Conservation (phyloP, 768 basidiomycete species). For the Mycena albidolilacea region DNA sequence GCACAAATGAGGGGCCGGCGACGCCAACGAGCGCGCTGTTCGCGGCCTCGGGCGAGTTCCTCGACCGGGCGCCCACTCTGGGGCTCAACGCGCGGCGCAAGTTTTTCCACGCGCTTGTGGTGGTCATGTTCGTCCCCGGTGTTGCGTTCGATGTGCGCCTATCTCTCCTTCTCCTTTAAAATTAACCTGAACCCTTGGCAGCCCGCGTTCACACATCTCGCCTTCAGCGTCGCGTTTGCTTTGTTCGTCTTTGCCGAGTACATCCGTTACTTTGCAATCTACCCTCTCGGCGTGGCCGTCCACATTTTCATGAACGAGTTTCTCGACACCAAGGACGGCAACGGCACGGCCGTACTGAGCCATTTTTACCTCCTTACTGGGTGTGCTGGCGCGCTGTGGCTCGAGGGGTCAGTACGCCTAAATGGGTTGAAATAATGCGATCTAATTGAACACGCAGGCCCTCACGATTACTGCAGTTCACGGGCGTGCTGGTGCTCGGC, state of each 20-base stretch:
- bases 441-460: slow-evolving; percentile 50
- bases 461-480: slow-evolving; percentile 69
- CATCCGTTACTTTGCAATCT: slow-evolving; percentile 97
- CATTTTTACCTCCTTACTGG: slow-evolving; percentile 98
- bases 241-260: slow-evolving; percentile 97
- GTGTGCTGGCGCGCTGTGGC: slow-evolving; percentile 94
- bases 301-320: slow-evolving; percentile 99
- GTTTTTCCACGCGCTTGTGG: slow-evolving; percentile 96
- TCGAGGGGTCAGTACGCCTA: slow-evolving; percentile 82
- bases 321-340: slow-evolving; percentile 90
- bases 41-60: slow-evolving; percentile 86
- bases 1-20: slow-evolving; percentile 9
- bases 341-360: slow-evolving; percentile 95
- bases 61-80: slow-evolving; percentile 82
- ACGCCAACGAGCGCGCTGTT: slow-evolving; percentile 62
- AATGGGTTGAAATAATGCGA: neutral
- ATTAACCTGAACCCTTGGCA: slow-evolving; percentile 49
- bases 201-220: slow-evolving; percentile 97
- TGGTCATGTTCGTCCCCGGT: slow-evolving; percentile 97
- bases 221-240: slow-evolving; percentile 96
- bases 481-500: slow-evolving; percentile 91
- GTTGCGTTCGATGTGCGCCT: slow-evolving; percentile 86
- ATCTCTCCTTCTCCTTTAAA: neutral
- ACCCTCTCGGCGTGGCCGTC: slow-evolving; percentile 93
- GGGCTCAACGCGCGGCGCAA: slow-evolving; percentile 94